Base-by-base conservation (phyloP, 75 land plant species). In the Selaginella moellendorffii region DNA sequence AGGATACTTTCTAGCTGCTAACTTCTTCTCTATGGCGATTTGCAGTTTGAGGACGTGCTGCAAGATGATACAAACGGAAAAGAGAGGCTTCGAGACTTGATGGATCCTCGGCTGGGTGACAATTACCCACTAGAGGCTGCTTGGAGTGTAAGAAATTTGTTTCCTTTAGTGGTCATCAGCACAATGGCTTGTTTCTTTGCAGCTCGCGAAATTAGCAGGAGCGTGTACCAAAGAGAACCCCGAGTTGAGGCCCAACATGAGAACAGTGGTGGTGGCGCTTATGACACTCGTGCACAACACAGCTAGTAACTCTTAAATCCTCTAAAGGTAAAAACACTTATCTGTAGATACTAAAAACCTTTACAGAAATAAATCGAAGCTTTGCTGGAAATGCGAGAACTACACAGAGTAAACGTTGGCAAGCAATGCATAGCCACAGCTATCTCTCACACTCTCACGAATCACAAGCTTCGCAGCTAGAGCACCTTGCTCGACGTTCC, bases 161-260 rank as follows among this genome's bases (percentile, higher is more conserved):
- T 46, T 46, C 51, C 51, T 10, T 46, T 46, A 46, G 51, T 46
- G 51, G 51, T 46, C 18, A 46, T 46, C 10, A 10, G 51, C 51
- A 46, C 51, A 18, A 20, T 17, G 20, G 20, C 61, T 21, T 22
- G 22, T 8, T 22, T 21, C 9, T 22, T 58, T 58, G n/a, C 21
- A 62, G 63, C n/a, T 62, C 28, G 63, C 26, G 1, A 62, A 24
- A 1, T 27, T 62, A 27, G 63, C 63, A 8, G 1, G 1, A 5
- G 19, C 20, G 27, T 62, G 63, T 14, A 62, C 63, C n/a, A 2
- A 62, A 1, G 26, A 22, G 28, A 27, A 24, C 27, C 27, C 1
- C 26, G 63, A 62, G 2, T 19, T 26, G 26, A 62, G 63, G 26
- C 63, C 63, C 24, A 2, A 25, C n/a, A 62, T 62, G 28, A 26